Base-by-base conservation (phyloP, 2,329 filamentous ascomycete genomes). In the Clonostachys sp. region DNA sequence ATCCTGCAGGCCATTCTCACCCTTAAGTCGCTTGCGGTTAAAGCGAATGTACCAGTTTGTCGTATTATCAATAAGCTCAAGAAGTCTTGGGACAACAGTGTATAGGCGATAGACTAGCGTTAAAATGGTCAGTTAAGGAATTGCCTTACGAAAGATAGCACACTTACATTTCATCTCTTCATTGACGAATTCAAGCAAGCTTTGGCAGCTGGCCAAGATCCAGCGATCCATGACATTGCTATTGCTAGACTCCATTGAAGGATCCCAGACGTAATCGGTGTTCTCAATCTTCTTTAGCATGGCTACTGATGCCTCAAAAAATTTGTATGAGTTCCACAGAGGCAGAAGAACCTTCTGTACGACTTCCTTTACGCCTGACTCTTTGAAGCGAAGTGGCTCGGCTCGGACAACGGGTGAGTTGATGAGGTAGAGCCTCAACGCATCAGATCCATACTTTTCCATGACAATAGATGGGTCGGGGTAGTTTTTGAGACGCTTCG, bases 11-110 rank as follows among this genome's bases (percentile, higher is more conserved):
- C 91, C 90, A 54, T 89, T 84, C 62, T 95, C 91, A 41, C 91
- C 91, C 81, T 96, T 96, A 55, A 96, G 76, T 47, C 91, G 83
- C 66, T 88, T 88, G 47, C 91, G 81, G 74, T 96, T 96, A 74
- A 96, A 95, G 51, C 91, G 82, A 64, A 96, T 96, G 70, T 96
- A 96, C 91, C 91, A 96, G 69, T 97, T 97, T n/a, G 91, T 96
- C 5, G 89, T 91, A 68, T 95, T 91, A 60, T 96, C 92, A 54
- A 96, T 95, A 59, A 95, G 79, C 49, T 79, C 80, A 16, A 95
- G 78, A 50, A 97, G 72, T 53, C 88, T 80, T 8, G 91, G 91
- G 41, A 96, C 91, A 41, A 97, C 92, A 2, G 91, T 97, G 68
- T 96, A 97, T 35, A 91, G 70, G 39, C 87, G 84, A 63, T 90